Evolutionary conservation across 495 filamentous ascomycete species (phyloP).

Genomic region (Lophiostoma macrostomum): DNA sequence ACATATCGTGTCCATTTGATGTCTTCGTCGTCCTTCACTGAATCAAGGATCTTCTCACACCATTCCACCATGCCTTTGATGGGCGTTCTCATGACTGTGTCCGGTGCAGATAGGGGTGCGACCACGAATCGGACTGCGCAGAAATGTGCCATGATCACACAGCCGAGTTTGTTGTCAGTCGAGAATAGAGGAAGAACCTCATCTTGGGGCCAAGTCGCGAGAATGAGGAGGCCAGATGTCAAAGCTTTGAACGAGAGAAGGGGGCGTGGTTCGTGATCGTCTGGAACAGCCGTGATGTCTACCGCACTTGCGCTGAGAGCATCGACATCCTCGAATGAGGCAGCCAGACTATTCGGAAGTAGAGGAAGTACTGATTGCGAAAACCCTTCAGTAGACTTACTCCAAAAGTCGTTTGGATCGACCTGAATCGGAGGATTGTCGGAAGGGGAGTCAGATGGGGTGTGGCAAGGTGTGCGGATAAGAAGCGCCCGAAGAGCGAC

Average conservation of each 20-base stretch:
- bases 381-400: too few species aligned
- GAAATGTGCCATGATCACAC: conserved; percentile 18
- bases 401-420: not conserved
- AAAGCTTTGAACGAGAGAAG: conserved; percentile 5
- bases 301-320: not conserved
- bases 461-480: not conserved
- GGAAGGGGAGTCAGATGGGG: not conserved
- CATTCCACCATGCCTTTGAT: conserved; percentile 14
- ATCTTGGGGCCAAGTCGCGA: conserved; percentile 15
- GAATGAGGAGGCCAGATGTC: conserved; percentile 3
- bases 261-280: not conserved
- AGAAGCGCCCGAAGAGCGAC: conserved; percentile 5
- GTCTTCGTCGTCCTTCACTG: conserved; percentile 30
- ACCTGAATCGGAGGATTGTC: not conserved
- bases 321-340: not conserved
- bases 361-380: too few species aligned
- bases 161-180: not conserved
- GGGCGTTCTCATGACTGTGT: conserved; percentile 9
- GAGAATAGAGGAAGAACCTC: conserved; percentile 5
- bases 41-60: conserved; percentile 9
- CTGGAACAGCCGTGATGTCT: not conserved
- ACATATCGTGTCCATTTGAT: conserved; percentile 30
- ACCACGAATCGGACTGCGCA: conserved; percentile 8
- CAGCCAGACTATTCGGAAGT: not conserved
- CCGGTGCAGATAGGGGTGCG: conserved; percentile 6